phyloP scores from a whole-genome alignment of 805 yeast genomes.

The Candida krabiensis region DNA sequence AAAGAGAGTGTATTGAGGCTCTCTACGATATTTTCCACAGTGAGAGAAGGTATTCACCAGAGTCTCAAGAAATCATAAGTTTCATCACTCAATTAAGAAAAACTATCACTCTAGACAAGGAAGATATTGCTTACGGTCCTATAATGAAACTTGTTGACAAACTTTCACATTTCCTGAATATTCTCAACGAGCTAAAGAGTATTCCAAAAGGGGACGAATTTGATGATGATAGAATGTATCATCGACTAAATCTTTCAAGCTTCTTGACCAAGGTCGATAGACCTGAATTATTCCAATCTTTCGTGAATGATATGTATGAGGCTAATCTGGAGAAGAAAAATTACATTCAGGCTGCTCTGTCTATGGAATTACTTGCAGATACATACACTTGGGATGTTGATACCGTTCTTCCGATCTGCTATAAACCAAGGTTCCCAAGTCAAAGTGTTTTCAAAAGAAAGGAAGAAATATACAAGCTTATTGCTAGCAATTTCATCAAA shows the following conservation, averaged over 20 bases:
- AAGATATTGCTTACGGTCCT: constrained; percentile 59
- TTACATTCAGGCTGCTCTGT: constrained; percentile 78
- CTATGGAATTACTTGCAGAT: constrained; percentile 73
- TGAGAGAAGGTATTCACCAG: constrained; percentile 54
- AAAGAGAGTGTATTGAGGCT: constrained; percentile 61
- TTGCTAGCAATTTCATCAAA: constrained; percentile 65
- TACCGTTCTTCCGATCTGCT: constrained; percentile 51
- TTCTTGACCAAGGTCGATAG: constrained; percentile 74
- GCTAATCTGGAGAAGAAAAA: constrained; percentile 59
- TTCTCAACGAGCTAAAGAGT: constrained; percentile 62
- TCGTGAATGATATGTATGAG: constrained; percentile 71
- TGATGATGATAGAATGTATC: constrained; percentile 84
- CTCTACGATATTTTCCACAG: constrained; percentile 63
- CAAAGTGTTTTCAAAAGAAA: constrained; percentile 81
- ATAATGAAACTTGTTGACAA: constrained; percentile 52
- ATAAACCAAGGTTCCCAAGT: constrained; percentile 71
- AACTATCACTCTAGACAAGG: constrained; percentile 54
- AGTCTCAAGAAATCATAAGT: constrained; percentile 49
- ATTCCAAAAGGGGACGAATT: constrained; percentile 83
- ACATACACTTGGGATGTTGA: constrained; percentile 75
- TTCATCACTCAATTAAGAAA: constrained; percentile 52
- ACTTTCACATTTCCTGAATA: constrained; percentile 59
- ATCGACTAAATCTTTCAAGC: constrained; percentile 71
- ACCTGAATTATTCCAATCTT: constrained; percentile 79
- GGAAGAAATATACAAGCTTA: constrained; percentile 65